A percentile compares a stretch with the other conserved stretches of the same genome.
Conservation (phyloP, 768 basidiomycete species). For the Tremella yokohamensis region DNA sequence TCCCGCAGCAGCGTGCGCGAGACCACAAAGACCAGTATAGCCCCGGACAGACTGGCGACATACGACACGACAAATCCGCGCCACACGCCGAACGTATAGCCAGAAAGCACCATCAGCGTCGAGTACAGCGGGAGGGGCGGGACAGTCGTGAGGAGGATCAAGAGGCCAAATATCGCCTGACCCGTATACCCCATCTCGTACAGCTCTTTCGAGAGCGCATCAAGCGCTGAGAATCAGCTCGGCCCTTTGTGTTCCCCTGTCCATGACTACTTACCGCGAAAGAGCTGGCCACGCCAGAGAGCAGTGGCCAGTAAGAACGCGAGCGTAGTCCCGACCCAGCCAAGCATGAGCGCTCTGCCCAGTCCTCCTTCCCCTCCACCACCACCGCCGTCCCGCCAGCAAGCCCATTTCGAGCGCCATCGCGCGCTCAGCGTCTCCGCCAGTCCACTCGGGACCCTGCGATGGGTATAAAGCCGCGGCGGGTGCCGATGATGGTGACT, state of each 20-base stretch:
- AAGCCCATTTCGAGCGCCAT: neutral
- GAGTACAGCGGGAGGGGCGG: conserved; percentile 86
- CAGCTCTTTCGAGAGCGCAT: conserved; percentile 74
- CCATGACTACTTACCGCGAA: conserved; percentile 62
- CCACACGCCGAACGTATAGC: conserved; percentile 84
- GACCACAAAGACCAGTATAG: conserved; percentile 73
- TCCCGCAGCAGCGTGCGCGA: conserved; percentile 67
- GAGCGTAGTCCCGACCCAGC: conserved; percentile 70
- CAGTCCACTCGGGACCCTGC: conserved; percentile 8
- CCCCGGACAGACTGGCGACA: conserved; percentile 76
- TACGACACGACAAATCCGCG: conserved; percentile 81
- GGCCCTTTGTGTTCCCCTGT: neutral
- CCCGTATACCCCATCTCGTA: conserved; percentile 69
- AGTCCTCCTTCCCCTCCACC: conserved; percentile 22
- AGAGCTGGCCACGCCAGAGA: conserved; percentile 76
- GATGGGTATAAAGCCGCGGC: conserved; percentile 4
- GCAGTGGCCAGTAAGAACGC: conserved; percentile 76
- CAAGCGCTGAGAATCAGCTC: conserved; percentile 60
- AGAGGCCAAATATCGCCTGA: conserved; percentile 66
- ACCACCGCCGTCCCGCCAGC: neutral
- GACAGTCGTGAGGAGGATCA: conserved; percentile 47
- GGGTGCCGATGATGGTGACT: too few relatives aligned
- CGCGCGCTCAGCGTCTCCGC: conserved; percentile 1
- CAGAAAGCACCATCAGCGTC: conserved; percentile 84
- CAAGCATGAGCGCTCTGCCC: conserved; percentile 35